Percentiles rank a stretch among this genome's conserved stretches.
Evolutionary conservation across 2,329 filamentous ascomycete species (phyloP).

Genomic region (Aspergillus intermedius): DNA sequence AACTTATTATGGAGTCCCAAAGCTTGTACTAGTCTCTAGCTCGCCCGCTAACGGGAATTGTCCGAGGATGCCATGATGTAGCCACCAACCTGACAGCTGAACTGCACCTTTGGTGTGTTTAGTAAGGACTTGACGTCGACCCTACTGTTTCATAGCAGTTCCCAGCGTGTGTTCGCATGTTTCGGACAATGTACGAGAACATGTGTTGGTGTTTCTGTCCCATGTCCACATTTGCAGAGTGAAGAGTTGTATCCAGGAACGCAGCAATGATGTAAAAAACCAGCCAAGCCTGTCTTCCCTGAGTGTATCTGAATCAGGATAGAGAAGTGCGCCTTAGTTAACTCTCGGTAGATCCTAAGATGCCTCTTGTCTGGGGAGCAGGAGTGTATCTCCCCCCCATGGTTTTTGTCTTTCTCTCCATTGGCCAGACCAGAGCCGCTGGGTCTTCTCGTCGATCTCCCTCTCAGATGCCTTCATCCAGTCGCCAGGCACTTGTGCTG

Average conservation of each 20-base stretch:
- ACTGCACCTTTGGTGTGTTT: neutral
- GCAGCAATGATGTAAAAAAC: neutral
- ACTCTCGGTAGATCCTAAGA: neutral
- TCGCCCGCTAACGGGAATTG: neutral
- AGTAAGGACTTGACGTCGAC: neutral
- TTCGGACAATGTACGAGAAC: neutral
- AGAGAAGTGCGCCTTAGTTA: neutral
- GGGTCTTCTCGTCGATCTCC: neutral
- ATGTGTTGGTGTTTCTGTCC: neutral
- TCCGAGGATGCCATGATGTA: neutral
- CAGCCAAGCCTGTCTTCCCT: neutral
- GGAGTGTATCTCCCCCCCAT: neutral
- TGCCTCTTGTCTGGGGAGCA: neutral
- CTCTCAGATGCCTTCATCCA: neutral
- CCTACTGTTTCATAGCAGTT: neutral
- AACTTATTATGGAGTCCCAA: neutral
- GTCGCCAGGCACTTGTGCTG: neutral
- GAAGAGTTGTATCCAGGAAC: neutral
- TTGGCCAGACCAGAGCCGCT: neutral
- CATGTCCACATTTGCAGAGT: neutral
- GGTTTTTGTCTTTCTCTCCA: neutral
- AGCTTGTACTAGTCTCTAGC: neutral
- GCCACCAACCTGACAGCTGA: neutral
- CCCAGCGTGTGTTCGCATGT: neutral
- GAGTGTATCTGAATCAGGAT: neutral